Evolutionary conservation across 257 asterid species (phyloP), one percentile per base, ranked within the genome.

Genomic region (Nicotiana noctiflora): DNA sequence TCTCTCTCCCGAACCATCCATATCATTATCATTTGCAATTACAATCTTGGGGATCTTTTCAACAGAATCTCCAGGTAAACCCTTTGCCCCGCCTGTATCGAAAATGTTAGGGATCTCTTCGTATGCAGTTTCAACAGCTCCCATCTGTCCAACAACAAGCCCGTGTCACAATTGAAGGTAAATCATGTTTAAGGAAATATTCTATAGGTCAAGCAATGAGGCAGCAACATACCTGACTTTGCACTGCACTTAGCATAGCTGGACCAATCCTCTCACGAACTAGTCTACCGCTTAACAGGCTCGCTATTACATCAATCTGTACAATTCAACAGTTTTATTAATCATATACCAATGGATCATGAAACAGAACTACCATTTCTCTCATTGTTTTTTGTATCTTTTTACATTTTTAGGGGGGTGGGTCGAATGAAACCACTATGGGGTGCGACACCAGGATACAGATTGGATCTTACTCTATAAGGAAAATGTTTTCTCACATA

Each of bases 231-330:
- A 92, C 99, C 97, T 96, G 99, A 86, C 98, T 96, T 81, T 96
- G 98, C 57, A 96, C 99, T 34, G 99, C 97, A 83, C 99, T 96
- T 55, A 96, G 93, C 98, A 93, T 96, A n/a, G 99, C 97, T 2
- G 99, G 98, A 79, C 98, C 99, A 44, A 96, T 96, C 75, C 97
- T 92, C 84, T 93, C 99, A 23, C 98, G 97, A 60, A 96, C 99
- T 82, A 96, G 97, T 83, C 99, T 86, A 81, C 99, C 98, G 46
- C 98, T 96, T 62, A 94, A 79, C 55, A 96, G 92, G 92, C 99
- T 96, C 10, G 90, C 96, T 55, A 96, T 89, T 51, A 96, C 98
- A 86, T 94, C 99, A 81, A 96, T 94, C 99, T 95, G 88, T 52
- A 85, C 49, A 37, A 75, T 68, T 80, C 74, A 79, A 83, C 56